A percentile compares a stretch with the other conserved stretches of the same genome.
phyloP scores from a whole-genome alignment of 495 filamentous ascomycete genomes.

The Aspergillus campestris region DNA sequence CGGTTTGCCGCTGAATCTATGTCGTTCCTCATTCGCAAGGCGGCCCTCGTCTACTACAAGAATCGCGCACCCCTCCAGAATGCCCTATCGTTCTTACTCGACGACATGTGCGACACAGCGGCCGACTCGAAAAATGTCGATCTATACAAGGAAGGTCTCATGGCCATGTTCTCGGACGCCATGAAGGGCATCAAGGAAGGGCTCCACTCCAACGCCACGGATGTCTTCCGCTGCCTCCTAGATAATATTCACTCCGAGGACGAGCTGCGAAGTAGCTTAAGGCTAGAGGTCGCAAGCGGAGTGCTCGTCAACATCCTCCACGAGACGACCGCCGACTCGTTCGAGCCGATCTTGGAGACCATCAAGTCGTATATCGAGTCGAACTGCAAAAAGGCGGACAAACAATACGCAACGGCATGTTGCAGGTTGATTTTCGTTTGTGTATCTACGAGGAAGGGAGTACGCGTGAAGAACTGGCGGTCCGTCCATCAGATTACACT shows the following conservation, averaged over 20 bases:
- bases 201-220: slow-evolving; percentile 69
- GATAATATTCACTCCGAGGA: slow-evolving; percentile 39
- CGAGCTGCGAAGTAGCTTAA: slow-evolving; percentile 34
- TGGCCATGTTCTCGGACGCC: slow-evolving; percentile 82
- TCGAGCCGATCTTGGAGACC: slow-evolving; percentile 48
- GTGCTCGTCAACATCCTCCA: slow-evolving; percentile 74
- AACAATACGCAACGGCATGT: slow-evolving; percentile 41
- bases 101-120: slow-evolving; percentile 51
- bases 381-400: slow-evolving; percentile 21
- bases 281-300: slow-evolving; percentile 61
- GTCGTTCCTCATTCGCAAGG: slow-evolving; percentile 87
- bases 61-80: slow-evolving; percentile 56
- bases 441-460: slow-evolving; percentile 67
- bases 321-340: slow-evolving; percentile 61
- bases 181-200: slow-evolving; percentile 73
- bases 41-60: slow-evolving; percentile 62
- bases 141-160: slow-evolving; percentile 72
- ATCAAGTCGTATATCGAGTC: slow-evolving; percentile 44
- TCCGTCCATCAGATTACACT: slow-evolving; percentile 49
- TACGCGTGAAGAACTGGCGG: slow-evolving; percentile 66
- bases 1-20: slow-evolving; percentile 91
- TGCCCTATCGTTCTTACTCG: slow-evolving; percentile 59
- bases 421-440: slow-evolving; percentile 57
- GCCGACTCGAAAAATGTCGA: slow-evolving; percentile 41
- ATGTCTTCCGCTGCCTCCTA: slow-evolving; percentile 60